Evolutionary conservation across 108 stramenopile species (phyloP).

Genomic region (Discostella pseudostelligera): DNA sequence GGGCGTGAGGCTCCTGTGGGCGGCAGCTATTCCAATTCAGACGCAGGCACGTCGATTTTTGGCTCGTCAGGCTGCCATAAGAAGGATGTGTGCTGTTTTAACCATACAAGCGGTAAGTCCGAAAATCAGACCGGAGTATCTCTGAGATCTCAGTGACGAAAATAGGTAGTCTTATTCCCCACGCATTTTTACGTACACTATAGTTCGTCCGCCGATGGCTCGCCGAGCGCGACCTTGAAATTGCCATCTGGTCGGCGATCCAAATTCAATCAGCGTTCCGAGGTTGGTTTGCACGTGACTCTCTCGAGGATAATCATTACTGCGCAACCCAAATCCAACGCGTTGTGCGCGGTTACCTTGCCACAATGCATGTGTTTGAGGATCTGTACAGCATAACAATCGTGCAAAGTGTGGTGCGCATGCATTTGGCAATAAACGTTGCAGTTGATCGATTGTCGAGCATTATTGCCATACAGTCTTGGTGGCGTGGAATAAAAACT

Average conservation of each 20-base stretch:
- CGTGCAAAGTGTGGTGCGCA: conserved; percentile 61
- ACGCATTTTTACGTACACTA: neutral
- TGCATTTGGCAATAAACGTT: conserved; percentile 41
- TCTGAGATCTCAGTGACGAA: no score
- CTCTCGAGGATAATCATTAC: conserved; percentile 51
- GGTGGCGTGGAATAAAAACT: conserved; percentile 49
- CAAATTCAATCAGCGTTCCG: conserved; percentile 68
- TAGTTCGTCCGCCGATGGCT: conserved; percentile 75
- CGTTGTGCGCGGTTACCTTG: conserved; percentile 65
- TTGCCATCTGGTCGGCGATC: conserved; percentile 50
- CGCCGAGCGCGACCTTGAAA: conserved; percentile 58
- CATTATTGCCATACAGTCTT: conserved; percentile 50
- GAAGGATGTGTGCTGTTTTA: conserved; percentile 76
- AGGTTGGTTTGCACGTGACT: conserved; percentile 64
- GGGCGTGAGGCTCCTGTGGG: conserved; percentile 67
- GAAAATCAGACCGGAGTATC: no score
- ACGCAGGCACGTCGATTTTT: conserved; percentile 63
- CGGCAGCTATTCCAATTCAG: conserved; percentile 83
- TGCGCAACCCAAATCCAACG: conserved; percentile 71
- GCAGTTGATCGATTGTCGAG: conserved; percentile 43
- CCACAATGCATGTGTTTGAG: conserved; percentile 61
- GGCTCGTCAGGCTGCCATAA: conserved; percentile 63
- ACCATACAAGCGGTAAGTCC: conserved; percentile 54
- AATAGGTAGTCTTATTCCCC: neutral
- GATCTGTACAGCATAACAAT: conserved; percentile 60